These are phyloP conservation scores for Monosporascus sp. DNA, from an alignment of 2,329 filamentous ascomycete species.

Conservation along the genomic window DNA sequence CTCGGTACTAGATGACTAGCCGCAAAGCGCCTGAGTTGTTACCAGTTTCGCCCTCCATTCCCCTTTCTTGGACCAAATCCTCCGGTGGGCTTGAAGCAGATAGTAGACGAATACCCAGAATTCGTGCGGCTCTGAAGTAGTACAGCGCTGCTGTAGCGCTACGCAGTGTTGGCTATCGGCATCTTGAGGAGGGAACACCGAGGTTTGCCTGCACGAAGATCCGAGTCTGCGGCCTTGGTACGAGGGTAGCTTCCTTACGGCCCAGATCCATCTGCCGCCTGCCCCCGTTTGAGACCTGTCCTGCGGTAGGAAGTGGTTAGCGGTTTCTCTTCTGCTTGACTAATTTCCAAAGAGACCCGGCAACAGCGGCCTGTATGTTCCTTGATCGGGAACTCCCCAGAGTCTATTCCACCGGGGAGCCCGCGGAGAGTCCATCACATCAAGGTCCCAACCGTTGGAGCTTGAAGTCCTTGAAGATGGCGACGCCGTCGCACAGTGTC, in stretches of 20 bases:
- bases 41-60: neutral
- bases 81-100: neutral
- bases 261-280: constrained; percentile 19
- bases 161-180: constrained; percentile 15
- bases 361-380: constrained; percentile 34
- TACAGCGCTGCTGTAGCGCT: constrained; percentile 23
- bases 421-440: constrained; percentile 31
- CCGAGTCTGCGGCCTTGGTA: constrained; percentile 19
- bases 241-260: constrained; percentile 21
- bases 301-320: constrained; percentile 18
- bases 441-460: constrained; percentile 29
- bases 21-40: neutral
- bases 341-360: constrained; percentile 14
- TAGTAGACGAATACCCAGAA: neutral
- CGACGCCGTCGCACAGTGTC: constrained; percentile 50
- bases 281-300: constrained; percentile 18
- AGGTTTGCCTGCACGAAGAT: constrained; percentile 17
- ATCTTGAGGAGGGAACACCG: constrained; percentile 17
- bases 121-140: constrained; percentile 18
- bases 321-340: constrained; percentile 17
- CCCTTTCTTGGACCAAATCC: neutral
- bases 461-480: constrained; percentile 40
- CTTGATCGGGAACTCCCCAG: constrained; percentile 33
- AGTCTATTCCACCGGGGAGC: constrained; percentile 33
- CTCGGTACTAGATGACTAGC: constrained; percentile 16